Evolutionary conservation across 2,329 filamentous ascomycete genomes (phyloP).

Genomic region (Xylaria digitata): DNA sequence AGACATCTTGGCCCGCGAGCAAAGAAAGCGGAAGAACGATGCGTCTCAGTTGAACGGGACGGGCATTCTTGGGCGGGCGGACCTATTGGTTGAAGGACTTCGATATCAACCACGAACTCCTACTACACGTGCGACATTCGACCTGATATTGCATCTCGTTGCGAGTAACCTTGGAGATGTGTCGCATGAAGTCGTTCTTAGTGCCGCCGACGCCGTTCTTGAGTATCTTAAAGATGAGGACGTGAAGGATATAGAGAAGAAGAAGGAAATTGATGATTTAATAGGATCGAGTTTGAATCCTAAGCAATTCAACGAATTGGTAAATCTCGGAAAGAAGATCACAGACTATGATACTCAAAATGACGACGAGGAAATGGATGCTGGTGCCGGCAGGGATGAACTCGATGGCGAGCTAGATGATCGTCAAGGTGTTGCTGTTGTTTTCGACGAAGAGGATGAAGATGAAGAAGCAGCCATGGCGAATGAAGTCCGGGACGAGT

Average conservation of each 20-base stretch:
- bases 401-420: slow-evolving; percentile 87
- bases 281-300: slow-evolving; percentile 83
- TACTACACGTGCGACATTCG: slow-evolving; percentile 91
- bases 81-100: slow-evolving; percentile 89
- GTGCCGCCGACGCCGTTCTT: slow-evolving; percentile 90
- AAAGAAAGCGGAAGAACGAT: slow-evolving; percentile 87
- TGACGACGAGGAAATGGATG: slow-evolving; percentile 88
- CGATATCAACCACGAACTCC: slow-evolving; percentile 91
- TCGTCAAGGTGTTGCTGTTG: slow-evolving; percentile 94
- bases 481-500: slow-evolving; percentile 88
- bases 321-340: slow-evolving; percentile 98
- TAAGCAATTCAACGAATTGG: slow-evolving; percentile 95
- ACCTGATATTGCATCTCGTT: slow-evolving; percentile 91
- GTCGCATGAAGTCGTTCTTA: slow-evolving; percentile 88
- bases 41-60: slow-evolving; percentile 75
- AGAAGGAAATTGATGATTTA: slow-evolving; percentile 95
- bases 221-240: slow-evolving; percentile 96
- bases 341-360: slow-evolving; percentile 98
- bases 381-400: slow-evolving; percentile 71
- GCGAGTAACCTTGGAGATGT: slow-evolving; percentile 92
- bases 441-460: slow-evolving; percentile 92
- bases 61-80: slow-evolving; percentile 84
- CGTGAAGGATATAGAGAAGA: slow-evolving; percentile 97
- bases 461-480: slow-evolving; percentile 82
- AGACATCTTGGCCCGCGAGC: slow-evolving; percentile 84